A percentile compares a stretch with the other conserved stretches of the same genome.
These are phyloP conservation scores for Colletotrichum acutatum DNA, from an alignment of 2,329 filamentous ascomycete genomes.

Conservation along the genomic window DNA sequence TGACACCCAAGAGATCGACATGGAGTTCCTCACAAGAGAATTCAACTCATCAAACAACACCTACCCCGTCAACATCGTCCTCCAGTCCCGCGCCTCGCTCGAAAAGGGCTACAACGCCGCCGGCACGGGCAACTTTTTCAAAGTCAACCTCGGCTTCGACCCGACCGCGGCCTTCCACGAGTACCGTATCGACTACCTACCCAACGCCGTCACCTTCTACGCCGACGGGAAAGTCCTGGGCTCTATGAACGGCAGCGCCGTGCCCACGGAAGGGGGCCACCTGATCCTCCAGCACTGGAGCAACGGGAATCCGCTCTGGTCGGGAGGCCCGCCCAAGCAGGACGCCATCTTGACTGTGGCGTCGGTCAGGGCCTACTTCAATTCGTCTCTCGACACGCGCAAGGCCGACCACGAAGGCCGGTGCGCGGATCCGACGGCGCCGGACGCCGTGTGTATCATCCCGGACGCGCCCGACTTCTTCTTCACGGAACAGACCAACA, in stretches of 20 bases:
- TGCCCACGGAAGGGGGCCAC: slow-evolving; percentile 72
- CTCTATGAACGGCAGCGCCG: slow-evolving; percentile 64
- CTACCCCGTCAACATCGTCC: slow-evolving; percentile 77
- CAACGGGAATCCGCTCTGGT: slow-evolving; percentile 79
- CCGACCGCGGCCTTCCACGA: slow-evolving; percentile 77
- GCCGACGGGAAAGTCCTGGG: slow-evolving; percentile 70
- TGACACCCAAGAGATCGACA: slow-evolving; percentile 83
- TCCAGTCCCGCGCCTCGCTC: slow-evolving; percentile 73
- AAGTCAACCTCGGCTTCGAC: slow-evolving; percentile 71
- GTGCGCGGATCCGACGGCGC: slow-evolving; percentile 52
- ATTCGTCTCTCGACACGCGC: slow-evolving; percentile 65
- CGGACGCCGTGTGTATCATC: slow-evolving; percentile 59
- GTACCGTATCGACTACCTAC: slow-evolving; percentile 81
- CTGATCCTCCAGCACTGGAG: slow-evolving; percentile 82
- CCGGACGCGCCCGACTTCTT: slow-evolving; percentile 61
- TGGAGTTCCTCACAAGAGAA: slow-evolving; percentile 79
- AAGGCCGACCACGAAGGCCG: slow-evolving; percentile 49
- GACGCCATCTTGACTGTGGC: slow-evolving; percentile 73
- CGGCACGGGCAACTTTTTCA: slow-evolving; percentile 66
- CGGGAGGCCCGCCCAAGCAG: slow-evolving; percentile 71
- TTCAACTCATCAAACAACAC: slow-evolving; percentile 62
- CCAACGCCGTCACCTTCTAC: slow-evolving; percentile 73
- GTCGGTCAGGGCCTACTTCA: slow-evolving; percentile 85
- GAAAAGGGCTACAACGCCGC: slow-evolving; percentile 71
- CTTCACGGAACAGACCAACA: slow-evolving; percentile 58